Percentiles rank a stretch among this genome's conserved stretches.
Conservation (phyloP, 192 early-diverging fungal species). For the Nowakowskiella sp. region DNA sequence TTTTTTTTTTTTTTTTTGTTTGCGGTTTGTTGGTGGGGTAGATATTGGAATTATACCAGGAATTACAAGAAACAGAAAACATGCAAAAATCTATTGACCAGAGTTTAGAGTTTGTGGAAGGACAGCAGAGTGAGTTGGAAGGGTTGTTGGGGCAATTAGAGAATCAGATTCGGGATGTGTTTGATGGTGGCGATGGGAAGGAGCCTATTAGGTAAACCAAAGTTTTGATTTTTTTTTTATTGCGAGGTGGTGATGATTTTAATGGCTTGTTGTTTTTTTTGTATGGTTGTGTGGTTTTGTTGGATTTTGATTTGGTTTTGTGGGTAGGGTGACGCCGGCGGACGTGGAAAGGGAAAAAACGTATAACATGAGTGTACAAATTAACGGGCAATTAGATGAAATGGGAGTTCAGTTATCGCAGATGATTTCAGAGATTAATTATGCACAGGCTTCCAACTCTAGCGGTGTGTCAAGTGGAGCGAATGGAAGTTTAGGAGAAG, state of each 20-base stretch:
- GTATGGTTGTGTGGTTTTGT: neutral
- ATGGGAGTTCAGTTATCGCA: constrained; percentile 67
- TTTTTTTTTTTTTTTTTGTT: neutral
- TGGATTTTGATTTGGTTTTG: neutral
- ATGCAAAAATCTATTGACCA: constrained; percentile 76
- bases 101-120: constrained; percentile 78
- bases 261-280: neutral
- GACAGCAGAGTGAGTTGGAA: constrained; percentile 75
- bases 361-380: constrained; percentile 75
- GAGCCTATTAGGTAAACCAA: too few species aligned
- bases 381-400: constrained; percentile 83
- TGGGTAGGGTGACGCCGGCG: constrained; percentile 43
- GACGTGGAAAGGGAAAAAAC: constrained; percentile 82
- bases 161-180: constrained; percentile 45
- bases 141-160: constrained; percentile 76
- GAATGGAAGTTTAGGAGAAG: neutral
- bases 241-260: neutral
- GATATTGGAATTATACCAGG: constrained; percentile 70
- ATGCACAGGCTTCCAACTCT: constrained; percentile 31
- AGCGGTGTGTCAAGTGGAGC: constrained; percentile 16
- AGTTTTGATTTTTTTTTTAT: neutral
- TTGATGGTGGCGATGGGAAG: constrained; percentile 32
- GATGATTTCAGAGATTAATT: constrained; percentile 86
- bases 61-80: constrained; percentile 62
- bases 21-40: too few species aligned